Percentiles rank a stretch among this genome's conserved stretches.
Evolutionary conservation across 306 rosid species (phyloP).

Genomic region (Arachis hypogaea): DNA sequence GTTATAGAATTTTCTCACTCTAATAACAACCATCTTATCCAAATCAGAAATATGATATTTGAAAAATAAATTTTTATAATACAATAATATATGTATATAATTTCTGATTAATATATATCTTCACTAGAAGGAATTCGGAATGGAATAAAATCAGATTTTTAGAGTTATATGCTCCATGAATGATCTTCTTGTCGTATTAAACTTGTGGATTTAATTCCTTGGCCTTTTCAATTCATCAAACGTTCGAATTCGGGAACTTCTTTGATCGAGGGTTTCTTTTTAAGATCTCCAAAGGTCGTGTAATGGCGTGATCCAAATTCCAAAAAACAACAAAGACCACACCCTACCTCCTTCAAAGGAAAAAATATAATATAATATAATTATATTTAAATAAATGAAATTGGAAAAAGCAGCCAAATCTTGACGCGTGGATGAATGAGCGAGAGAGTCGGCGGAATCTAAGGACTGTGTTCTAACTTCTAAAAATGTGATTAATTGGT

Average conservation of each 20-base stretch:
- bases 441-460: conserved; percentile 54
- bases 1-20: too few species aligned
- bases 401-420: not conserved
- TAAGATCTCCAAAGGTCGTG: conserved; percentile 64
- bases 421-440: conserved; percentile 55
- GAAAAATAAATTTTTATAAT: too few species aligned
- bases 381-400: not conserved
- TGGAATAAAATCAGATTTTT: conserved; percentile 63
- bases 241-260: not conserved
- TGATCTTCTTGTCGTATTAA: conserved; percentile 22
- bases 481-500: conserved; percentile 28
- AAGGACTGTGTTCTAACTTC: conserved; percentile 19
- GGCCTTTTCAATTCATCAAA: conserved; percentile 24
- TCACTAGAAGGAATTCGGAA: conserved; percentile 28
- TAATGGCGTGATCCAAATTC: conserved; percentile 50
- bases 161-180: conserved; percentile 1
- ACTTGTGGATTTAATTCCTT: conserved; percentile 59
- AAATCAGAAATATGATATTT: too few species aligned
- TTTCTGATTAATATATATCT: too few species aligned
- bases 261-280: conserved; percentile 30
- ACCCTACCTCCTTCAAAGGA: conserved; percentile 41
- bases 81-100: too few species aligned
- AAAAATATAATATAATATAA: not conserved
- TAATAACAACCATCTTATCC: too few species aligned
- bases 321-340: conserved; percentile 45